Percentiles rank a stretch among this genome's conserved stretches.
Conservation (phyloP, 192 early-diverging fungal species). For the Paraglomus brasilianum region DNA sequence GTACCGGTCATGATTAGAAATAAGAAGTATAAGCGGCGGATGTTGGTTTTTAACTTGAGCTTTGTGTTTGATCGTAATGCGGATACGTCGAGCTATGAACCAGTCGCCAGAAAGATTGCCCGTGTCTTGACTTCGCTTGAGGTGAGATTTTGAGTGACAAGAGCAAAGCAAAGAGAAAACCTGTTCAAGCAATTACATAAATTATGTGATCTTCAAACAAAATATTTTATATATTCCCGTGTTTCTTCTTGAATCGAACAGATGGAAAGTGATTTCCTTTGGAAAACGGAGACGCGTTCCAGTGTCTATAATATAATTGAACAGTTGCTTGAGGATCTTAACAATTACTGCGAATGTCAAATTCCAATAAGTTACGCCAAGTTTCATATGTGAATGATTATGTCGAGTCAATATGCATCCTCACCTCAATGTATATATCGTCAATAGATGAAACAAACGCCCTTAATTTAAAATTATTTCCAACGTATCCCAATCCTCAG, state of each 20-base stretch:
- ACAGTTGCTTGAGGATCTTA: slow-evolving; percentile 83
- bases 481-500: slow-evolving; percentile 70
- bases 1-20: slow-evolving; percentile 73
- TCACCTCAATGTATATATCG: not conserved
- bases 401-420: slow-evolving; percentile 7
- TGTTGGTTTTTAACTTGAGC: slow-evolving; percentile 88
- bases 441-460: slow-evolving; percentile 68
- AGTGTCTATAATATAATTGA: slow-evolving; percentile 77
- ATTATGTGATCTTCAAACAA: not conserved
- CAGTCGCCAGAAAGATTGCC: slow-evolving; percentile 86
- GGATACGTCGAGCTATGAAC: slow-evolving; percentile 79
- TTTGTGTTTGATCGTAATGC: slow-evolving; percentile 90
- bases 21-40: slow-evolving; percentile 71
- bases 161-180: not conserved
- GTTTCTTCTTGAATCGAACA: slow-evolving; percentile 22
- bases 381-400: not conserved
- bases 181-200: no score
- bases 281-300: slow-evolving; percentile 40
- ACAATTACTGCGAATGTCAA: slow-evolving; percentile 82
- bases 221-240: slow-evolving; percentile 1
- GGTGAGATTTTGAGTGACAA: slow-evolving; percentile 45
- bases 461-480: slow-evolving; percentile 86
- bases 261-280: slow-evolving; percentile 62
- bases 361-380: slow-evolving; percentile 72
- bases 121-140: slow-evolving; percentile 79